A percentile compares a stretch with the other conserved stretches of the same genome.
Conservation (phyloP, 768 basidiomycete genomes). For the Heimioporus sp. region DNA sequence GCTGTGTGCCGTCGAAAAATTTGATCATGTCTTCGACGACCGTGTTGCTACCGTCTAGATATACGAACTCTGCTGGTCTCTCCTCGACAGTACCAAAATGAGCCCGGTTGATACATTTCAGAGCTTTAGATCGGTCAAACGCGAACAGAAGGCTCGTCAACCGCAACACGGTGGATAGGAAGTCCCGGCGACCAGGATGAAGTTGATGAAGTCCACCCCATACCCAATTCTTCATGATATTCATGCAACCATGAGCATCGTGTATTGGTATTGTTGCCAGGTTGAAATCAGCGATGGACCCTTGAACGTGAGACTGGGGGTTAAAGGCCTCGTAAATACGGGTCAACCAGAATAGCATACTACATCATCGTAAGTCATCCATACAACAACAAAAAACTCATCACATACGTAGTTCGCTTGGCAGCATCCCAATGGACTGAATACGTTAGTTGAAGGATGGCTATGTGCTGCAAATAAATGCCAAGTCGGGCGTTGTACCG, state of each 20-base stretch:
- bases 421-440: slow-evolving; percentile 7
- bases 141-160: slow-evolving; percentile 36
- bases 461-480: slow-evolving; percentile 48
- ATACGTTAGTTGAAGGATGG: slow-evolving; percentile 39
- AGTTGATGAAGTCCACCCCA: slow-evolving; percentile 42
- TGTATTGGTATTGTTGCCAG: slow-evolving; percentile 41
- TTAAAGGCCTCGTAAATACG: slow-evolving; percentile 49
- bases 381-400: neutral
- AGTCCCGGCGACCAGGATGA: neutral
- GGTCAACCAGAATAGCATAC: slow-evolving; percentile 32
- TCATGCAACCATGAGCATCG: slow-evolving; percentile 35
- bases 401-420: slow-evolving; percentile 5
- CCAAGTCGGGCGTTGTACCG: slow-evolving; percentile 43
- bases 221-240: slow-evolving; percentile 46
- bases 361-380: neutral
- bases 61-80: neutral
- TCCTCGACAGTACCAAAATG: slow-evolving; percentile 19
- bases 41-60: slow-evolving; percentile 16
- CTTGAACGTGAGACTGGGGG: slow-evolving; percentile 47
- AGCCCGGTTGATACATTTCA: slow-evolving; percentile 35
- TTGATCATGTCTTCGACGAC: slow-evolving; percentile 33
- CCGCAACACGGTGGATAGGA: slow-evolving; percentile 40
- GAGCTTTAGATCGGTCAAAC: slow-evolving; percentile 36
- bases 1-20: slow-evolving; percentile 27
- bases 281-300: slow-evolving; percentile 39